phyloP scores from a whole-genome alignment of 208 protist species.

The Trypanosoma platydactyli region DNA sequence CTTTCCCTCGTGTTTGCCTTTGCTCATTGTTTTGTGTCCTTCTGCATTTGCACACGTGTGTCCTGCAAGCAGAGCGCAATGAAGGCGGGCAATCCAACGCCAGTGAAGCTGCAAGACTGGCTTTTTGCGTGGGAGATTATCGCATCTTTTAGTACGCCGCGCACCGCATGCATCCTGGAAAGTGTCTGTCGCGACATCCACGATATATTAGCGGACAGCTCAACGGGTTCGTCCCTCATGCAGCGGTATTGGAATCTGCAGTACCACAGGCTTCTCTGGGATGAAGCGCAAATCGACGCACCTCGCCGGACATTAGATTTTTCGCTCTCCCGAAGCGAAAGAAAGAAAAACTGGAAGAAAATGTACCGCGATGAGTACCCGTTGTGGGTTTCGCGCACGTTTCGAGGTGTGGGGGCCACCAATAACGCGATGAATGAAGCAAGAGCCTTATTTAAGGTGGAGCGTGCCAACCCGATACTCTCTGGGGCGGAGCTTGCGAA shows the following conservation, averaged over 20 bases:
- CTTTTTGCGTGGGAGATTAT: conserved; percentile 79
- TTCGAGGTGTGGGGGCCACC: conserved; percentile 36
- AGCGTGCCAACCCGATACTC: conserved; percentile 44
- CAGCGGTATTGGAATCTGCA: conserved; percentile 87
- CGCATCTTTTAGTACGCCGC: conserved; percentile 56
- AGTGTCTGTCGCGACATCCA: conserved; percentile 51
- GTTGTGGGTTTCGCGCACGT: conserved; percentile 49
- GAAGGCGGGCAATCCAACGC: neutral
- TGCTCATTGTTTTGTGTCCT: conserved; percentile 10
- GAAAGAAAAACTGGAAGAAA: conserved; percentile 62
- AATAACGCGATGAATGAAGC: conserved; percentile 67
- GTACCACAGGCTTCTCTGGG: conserved; percentile 66
- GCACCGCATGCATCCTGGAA: conserved; percentile 55
- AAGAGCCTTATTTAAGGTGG: conserved; percentile 51
- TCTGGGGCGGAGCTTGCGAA: conserved; percentile 46
- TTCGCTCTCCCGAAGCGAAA: conserved; percentile 54
- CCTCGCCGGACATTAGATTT: conserved; percentile 20
- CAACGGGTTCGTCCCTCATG: conserved; percentile 51
- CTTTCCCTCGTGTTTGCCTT: conserved; percentile 19
- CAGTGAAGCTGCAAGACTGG: conserved; percentile 26
- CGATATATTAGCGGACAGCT: conserved; percentile 34
- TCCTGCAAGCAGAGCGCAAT: neutral
- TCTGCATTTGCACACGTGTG: neutral
- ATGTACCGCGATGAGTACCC: conserved; percentile 74
- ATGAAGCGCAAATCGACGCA: conserved; percentile 32